Evolutionary conservation across 176 grass and related monocot species (phyloP), one percentile per base, ranked within the genome.

Genomic region (Bolboschoenus planiculmis): DNA sequence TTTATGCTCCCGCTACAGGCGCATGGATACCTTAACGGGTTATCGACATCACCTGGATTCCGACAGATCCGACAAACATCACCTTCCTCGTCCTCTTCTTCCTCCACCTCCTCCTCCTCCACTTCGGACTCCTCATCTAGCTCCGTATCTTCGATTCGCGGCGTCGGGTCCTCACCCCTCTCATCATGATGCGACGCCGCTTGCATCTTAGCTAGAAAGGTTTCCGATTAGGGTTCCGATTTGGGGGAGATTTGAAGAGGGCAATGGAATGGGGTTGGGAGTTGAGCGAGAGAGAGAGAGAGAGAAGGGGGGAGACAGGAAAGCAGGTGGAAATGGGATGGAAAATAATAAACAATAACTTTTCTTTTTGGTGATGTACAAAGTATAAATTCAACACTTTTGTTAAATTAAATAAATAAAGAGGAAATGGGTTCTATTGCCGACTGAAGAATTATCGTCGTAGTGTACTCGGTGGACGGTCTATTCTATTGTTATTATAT

Each of bases 41-140:
- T 92, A 16, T 92, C 91, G 23, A 87, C 81, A 48, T 96, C 93
- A 46, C 97, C 97, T 14, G 89, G 93, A 90, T 99, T 99, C 80
- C 97, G 97, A 87, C 97, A 99, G 93, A 99, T 99, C 93, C 97
- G 92, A 88, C 97, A 99, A 53, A 99, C 97, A 84, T 99, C 97
- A 0, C 88, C 88, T 43, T 90, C 88, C n/a, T 90, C 88, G 6
- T 89, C 87, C 50, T 88, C 87, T 16, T 89, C 87, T n/a, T 86
- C 82, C 3, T 85, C 87, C 10, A 15, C 74, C 4, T 64, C 71
- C 48, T 93, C 91, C 68, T 87, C 91, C 1, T 91, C 92, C 3
- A 91, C 88, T 20, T 90, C 90, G 0, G 89, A 88, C 0, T 87
- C 90, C n/a, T 88, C 83, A 7, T 75, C 89, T 72, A 3, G 81